phyloP scores from a whole-genome alignment of 2,329 filamentous ascomycete species.

The Chrysoporthe puriensis region DNA sequence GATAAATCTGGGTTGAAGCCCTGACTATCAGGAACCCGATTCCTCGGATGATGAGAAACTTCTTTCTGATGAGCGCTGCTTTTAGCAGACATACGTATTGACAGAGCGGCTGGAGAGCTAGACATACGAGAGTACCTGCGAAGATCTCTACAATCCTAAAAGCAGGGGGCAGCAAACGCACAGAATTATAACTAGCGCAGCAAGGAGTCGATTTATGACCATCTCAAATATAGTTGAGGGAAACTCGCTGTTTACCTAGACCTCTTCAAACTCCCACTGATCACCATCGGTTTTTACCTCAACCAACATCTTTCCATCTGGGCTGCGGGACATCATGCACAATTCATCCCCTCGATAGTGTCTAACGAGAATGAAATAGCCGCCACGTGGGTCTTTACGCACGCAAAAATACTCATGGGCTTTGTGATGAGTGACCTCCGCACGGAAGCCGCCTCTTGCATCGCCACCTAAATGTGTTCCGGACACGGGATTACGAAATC shows the following conservation, averaged over 20 bases:
- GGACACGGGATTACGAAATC: slow-evolving; percentile 17
- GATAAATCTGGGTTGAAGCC: no score
- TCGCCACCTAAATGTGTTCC: background rate
- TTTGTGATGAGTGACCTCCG: background rate
- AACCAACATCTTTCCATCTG: background rate
- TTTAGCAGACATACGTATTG: no score
- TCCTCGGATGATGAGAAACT: no score
- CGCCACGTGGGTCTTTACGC: background rate
- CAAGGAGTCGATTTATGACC: background rate
- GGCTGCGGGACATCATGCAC: background rate
- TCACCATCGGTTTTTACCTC: background rate
- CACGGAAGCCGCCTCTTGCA: background rate
- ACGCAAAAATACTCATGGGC: background rate
- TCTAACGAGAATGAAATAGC: background rate
- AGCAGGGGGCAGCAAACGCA: no score
- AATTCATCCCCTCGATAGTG: background rate
- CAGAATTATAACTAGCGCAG: background rate
- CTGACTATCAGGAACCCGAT: no score
- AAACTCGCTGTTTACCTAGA: background rate
- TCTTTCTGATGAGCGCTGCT: no score
- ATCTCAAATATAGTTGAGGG: background rate
- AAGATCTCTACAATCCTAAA: no score
- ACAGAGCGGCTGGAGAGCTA: no score
- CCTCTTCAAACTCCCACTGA: background rate
- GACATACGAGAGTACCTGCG: no score